Evolutionary conservation across 345 rosid species (phyloP).

Genomic region (Physaria fendleri): DNA sequence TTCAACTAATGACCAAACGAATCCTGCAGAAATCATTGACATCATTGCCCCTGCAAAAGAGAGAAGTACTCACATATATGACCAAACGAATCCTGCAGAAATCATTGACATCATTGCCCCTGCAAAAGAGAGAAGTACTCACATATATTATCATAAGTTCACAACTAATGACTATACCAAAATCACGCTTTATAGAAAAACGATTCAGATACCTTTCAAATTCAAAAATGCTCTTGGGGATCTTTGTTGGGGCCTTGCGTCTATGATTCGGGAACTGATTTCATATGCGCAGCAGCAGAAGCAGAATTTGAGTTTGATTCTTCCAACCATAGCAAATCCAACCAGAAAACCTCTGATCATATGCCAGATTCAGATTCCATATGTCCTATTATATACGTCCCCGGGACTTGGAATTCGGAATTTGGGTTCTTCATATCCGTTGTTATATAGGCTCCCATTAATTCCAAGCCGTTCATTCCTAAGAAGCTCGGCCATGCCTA

Average conservation of each 20-base stretch:
- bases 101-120: too few relatives aligned
- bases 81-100: constrained; percentile 2
- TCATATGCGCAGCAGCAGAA: not conserved
- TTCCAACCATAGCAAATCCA: constrained; percentile 24
- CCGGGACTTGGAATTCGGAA: constrained; percentile 59
- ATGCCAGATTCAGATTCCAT: constrained; percentile 56
- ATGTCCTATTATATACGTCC: constrained; percentile 56
- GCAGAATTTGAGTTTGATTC: constrained; percentile 1
- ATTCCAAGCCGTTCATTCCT: constrained; percentile 59
- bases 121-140: not conserved
- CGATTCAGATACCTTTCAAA: constrained; percentile 4
- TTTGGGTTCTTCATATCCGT: constrained; percentile 57
- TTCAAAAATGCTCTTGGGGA: not conserved
- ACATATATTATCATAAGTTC: not conserved
- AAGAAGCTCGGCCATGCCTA: constrained; percentile 48
- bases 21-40: constrained; percentile 3
- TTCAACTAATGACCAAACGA: not conserved
- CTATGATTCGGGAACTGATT: not conserved
- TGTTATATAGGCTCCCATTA: constrained; percentile 40
- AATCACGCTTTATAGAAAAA: not conserved
- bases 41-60: too few relatives aligned
- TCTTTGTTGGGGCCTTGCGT: not conserved
- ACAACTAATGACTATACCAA: not conserved
- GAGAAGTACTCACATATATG: not conserved
- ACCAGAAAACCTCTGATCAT: constrained; percentile 3